These are phyloP conservation scores for Megacollybia marginata DNA, from an alignment of 768 basidiomycete species.

Conservation along the genomic window DNA sequence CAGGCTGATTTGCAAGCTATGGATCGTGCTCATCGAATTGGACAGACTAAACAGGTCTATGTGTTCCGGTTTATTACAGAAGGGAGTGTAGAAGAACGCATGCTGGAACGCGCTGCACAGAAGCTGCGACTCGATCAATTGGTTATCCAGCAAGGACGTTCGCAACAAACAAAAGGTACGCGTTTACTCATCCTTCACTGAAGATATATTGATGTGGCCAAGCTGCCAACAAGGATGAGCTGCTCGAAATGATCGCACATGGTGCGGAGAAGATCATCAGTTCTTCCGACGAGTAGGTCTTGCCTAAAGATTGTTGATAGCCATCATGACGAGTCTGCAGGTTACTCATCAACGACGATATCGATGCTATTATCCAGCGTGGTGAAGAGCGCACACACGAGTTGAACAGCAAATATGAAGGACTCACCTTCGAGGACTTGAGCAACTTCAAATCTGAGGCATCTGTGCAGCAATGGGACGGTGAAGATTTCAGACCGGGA, in stretches of 20 bases:
- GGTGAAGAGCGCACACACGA: constrained; percentile 89
- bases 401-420: constrained; percentile 88
- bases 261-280: constrained; percentile 97
- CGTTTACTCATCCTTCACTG: not conserved
- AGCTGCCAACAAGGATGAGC: constrained; percentile 92
- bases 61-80: constrained; percentile 97
- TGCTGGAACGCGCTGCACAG: constrained; percentile 91
- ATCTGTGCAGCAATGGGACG: constrained; percentile 91
- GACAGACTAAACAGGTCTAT: constrained; percentile 96
- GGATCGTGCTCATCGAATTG: constrained; percentile 96
- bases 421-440: constrained; percentile 87
- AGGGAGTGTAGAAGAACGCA: constrained; percentile 92
- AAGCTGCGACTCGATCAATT: constrained; percentile 92
- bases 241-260: constrained; percentile 97
- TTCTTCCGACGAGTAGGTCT: constrained; percentile 57
- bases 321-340: constrained; percentile 26
- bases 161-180: constrained; percentile 71
- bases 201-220: constrained; percentile 1
- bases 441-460: constrained; percentile 96
- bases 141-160: constrained; percentile 93
- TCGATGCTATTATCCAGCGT: constrained; percentile 85
- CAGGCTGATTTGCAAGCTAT: constrained; percentile 98
- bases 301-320: not conserved
- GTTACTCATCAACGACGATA: constrained; percentile 77
- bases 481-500: constrained; percentile 82